Conservation (phyloP, 2,329 filamentous ascomycete genomes). For the Chaetomium sp. region DNA sequence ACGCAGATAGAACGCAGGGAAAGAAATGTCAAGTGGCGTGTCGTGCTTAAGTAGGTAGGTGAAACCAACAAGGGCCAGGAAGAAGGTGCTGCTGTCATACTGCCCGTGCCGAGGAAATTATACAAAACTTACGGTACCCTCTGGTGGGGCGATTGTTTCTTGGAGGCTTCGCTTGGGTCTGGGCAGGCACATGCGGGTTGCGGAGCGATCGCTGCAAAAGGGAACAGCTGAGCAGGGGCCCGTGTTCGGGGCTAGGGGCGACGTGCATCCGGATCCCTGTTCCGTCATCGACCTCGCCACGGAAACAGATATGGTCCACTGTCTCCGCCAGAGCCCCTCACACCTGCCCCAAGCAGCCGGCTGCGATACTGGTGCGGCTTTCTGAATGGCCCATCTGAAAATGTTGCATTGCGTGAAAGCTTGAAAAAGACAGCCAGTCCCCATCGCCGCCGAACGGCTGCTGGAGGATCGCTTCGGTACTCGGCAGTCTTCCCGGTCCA, state of each 20-base stretch:
- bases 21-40: neutral
- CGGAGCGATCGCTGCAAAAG: neutral
- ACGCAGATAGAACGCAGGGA: neutral
- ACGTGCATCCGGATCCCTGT: neutral
- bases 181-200: constrained; percentile 5
- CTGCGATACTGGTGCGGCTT: neutral
- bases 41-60: neutral
- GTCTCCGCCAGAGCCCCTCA: neutral
- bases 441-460: neutral
- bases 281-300: neutral
- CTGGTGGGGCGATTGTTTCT: neutral
- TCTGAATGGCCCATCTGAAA: neutral
- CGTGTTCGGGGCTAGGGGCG: neutral
- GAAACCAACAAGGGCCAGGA: constrained; percentile 13
- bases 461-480: neutral
- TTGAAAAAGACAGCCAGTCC: neutral
- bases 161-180: constrained; percentile 6
- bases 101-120: neutral
- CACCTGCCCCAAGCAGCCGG: neutral
- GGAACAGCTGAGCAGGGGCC: neutral
- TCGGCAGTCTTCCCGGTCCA: neutral
- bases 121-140: neutral
- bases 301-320: neutral
- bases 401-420: neutral
- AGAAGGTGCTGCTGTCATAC: constrained; percentile 6